Percentiles rank a stretch among this genome's conserved stretches.
phyloP scores from a whole-genome alignment of 768 basidiomycete genomes.

The Pisolithus tinctorius region DNA sequence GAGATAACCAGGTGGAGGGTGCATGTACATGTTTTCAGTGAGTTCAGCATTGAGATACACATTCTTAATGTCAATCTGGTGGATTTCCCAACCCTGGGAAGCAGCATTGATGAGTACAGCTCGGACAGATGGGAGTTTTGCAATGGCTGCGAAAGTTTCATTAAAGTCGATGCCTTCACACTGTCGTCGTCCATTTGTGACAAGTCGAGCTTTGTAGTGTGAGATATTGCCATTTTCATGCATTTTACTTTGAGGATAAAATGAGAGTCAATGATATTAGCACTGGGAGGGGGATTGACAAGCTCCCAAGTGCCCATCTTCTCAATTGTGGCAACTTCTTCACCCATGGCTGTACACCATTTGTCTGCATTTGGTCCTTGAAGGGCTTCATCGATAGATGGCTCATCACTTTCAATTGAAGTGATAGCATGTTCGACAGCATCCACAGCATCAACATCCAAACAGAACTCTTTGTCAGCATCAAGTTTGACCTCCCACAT shows the following conservation, averaged over 20 bases:
- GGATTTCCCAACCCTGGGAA: slow-evolving; percentile 7
- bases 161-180: slow-evolving; percentile 27
- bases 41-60: slow-evolving; percentile 13
- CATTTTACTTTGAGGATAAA: background rate
- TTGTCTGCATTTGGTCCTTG: background rate
- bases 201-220: slow-evolving; percentile 25
- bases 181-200: slow-evolving; percentile 32
- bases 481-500: no score
- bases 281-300: background rate
- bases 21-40: slow-evolving; percentile 6
- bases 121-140: slow-evolving; percentile 4
- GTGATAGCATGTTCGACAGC: no score
- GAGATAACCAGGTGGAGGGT: slow-evolving; percentile 16
- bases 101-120: slow-evolving; percentile 2
- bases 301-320: slow-evolving; percentile 1
- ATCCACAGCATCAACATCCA: no score
- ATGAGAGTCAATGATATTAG: background rate
- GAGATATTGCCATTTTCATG: background rate
- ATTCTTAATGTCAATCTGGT: slow-evolving; percentile 8
- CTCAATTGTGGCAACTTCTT: background rate
- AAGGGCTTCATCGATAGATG: slow-evolving; percentile 1
- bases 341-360: slow-evolving; percentile 1
- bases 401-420: no score
- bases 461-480: no score
- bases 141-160: slow-evolving; percentile 27